Percentiles rank a stretch among this genome's conserved stretches.
These are phyloP conservation scores for Pythium rhizo-oryzae DNA, from an alignment of 352 stramenopile genomes.

Conservation along the genomic window DNA sequence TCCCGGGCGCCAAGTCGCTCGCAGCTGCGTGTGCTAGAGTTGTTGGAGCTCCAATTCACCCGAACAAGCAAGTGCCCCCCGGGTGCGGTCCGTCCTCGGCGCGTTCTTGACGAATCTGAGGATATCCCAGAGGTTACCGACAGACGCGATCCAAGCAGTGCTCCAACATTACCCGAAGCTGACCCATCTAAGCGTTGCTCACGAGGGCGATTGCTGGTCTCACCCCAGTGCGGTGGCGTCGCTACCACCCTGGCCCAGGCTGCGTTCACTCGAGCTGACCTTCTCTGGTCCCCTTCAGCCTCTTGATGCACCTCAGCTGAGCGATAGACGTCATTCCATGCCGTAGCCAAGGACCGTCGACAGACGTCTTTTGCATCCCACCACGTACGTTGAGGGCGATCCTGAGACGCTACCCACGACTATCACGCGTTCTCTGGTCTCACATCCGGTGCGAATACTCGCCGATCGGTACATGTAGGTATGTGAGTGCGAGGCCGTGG, in stretches of 20 bases:
- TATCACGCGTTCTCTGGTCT: neutral
- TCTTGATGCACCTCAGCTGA: neutral
- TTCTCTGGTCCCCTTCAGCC: neutral
- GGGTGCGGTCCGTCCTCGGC: too few relatives aligned
- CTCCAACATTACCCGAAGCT: neutral
- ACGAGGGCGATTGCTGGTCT: neutral
- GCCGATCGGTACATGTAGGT: too few relatives aligned
- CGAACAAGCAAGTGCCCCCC: too few relatives aligned
- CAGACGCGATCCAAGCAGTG: neutral
- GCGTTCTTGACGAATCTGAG: too few relatives aligned
- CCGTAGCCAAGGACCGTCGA: neutral
- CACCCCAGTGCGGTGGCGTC: neutral
- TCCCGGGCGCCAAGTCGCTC: neutral
- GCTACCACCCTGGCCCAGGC: neutral
- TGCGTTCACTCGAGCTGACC: neutral
- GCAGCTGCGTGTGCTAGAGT: neutral
- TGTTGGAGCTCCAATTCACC: neutral
- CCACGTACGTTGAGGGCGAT: neutral
- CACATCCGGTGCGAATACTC: neutral
- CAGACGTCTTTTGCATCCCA: neutral
- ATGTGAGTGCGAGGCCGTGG: too few relatives aligned
- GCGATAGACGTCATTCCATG: neutral
- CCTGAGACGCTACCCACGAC: neutral
- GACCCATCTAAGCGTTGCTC: neutral
- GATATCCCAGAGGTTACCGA: too few relatives aligned